phyloP scores from a whole-genome alignment of 148 eudicot genomes.

The Simmondsia chinensis region DNA sequence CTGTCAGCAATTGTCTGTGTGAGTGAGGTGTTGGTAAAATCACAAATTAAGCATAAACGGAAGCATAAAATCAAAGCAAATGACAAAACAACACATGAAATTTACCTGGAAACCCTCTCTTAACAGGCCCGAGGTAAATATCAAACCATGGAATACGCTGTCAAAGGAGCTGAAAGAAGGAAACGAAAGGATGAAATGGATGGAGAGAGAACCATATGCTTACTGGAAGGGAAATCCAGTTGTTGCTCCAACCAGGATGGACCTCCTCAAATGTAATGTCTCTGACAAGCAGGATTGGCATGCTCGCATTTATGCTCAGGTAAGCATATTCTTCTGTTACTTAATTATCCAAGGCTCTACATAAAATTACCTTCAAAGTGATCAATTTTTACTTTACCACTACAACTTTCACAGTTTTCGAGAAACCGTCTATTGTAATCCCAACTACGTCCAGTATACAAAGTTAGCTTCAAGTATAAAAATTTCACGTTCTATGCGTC shows the following conservation, averaged over 20 bases:
- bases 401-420: too few relatives aligned
- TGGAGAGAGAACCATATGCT: constrained; percentile 61
- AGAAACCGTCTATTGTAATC: too few relatives aligned
- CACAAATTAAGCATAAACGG: not conserved
- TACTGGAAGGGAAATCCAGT: constrained; percentile 87
- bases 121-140: constrained; percentile 58
- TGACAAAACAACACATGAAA: not conserved
- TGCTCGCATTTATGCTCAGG: constrained; percentile 63
- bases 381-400: too few relatives aligned
- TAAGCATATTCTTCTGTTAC: constrained; percentile 5
- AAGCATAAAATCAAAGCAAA: not conserved
- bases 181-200: constrained; percentile 39
- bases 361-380: too few relatives aligned
- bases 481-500: too few relatives aligned
- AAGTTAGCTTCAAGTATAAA: too few relatives aligned
- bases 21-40: too few relatives aligned
- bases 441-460: too few relatives aligned
- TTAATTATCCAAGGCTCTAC: not conserved
- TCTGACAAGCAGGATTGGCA: constrained; percentile 65
- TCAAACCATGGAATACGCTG: constrained; percentile 63
- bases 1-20: too few relatives aligned
- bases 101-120: not conserved
- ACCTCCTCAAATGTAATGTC: constrained; percentile 66
- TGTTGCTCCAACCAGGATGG: constrained; percentile 54
- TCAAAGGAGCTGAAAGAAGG: constrained; percentile 61